Base-by-base conservation (phyloP, 2,329 filamentous ascomycete species). In the Truncatella angustata region DNA sequence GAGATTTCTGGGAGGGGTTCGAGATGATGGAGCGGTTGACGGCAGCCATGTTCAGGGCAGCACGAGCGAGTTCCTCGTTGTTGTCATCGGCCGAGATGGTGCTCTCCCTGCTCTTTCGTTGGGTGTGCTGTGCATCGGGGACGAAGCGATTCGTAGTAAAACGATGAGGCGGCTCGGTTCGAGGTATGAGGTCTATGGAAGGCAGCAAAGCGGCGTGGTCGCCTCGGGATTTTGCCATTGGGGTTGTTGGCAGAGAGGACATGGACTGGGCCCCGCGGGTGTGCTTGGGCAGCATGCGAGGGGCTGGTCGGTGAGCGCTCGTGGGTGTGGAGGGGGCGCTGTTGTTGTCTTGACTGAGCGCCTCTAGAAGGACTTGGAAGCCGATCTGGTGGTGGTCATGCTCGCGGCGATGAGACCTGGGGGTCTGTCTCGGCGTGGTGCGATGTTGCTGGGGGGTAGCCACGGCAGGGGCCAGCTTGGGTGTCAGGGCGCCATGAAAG, bases 231-330 rank as follows among this genome's bases (percentile, higher is more conserved):
- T 81, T 78, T 39, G 76, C 68, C 12, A 82, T 78, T 9, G 91
- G 90, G 2, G 91, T 96, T 5, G 84, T 85, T 6, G 91, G 91
- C 4, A 96, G 75, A 1, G 91, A 94, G 1, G 91, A 95, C 67
- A 96, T 76, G 40, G 90, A 94, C 66, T 95, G 90, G 26, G 86
- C 83, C 53, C 87, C 89, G 59, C 91, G 84, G 16, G 80, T 82
- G 66, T 96, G 91, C 51, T 82, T 83, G 50, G 80, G 73, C 53
- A 67, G 78, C 63, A 74, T 79, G 67, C 70, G 78, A 54, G 68
- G 74, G 23, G 66, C 73, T 57, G 67, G 72, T 52, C 72, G 79
- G 67, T 70, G 70, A 28, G 68, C 67, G 5, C 73, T 65, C 21
- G 77, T 73, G 0, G 89, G 88, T 0, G 88, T 92, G 0, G 88